Conservation (phyloP, 2,329 filamentous ascomycete species). For the Alternaria alternata region DNA sequence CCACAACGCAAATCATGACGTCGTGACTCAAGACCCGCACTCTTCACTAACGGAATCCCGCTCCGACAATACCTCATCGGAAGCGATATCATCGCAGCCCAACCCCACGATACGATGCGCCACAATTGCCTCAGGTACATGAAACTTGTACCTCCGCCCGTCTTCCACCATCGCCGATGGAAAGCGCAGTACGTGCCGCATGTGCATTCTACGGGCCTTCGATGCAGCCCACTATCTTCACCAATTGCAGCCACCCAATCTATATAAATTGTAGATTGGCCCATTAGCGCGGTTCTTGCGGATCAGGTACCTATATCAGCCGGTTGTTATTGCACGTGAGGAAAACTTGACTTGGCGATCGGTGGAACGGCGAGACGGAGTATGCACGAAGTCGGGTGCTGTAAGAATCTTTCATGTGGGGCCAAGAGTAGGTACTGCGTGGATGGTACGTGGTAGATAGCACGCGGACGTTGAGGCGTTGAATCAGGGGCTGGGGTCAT, state of each 20-base stretch:
- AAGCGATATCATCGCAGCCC: not conserved
- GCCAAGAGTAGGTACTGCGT: not conserved
- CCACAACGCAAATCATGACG: not conserved
- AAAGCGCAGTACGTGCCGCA: not conserved
- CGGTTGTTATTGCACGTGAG: conserved; percentile 2
- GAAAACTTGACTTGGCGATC: not conserved
- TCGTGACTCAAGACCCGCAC: not conserved
- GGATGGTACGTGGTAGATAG: not conserved
- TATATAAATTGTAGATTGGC: not conserved
- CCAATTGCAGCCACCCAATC: not conserved
- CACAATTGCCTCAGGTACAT: conserved; percentile 1
- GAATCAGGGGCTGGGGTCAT: not conserved
- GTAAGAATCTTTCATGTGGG: not conserved
- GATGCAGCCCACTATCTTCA: not conserved
- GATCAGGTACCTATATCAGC: conserved; percentile 2
- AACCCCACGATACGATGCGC: not conserved
- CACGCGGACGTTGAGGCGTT: not conserved
- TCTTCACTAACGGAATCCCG: not conserved
- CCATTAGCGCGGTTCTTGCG: not conserved
- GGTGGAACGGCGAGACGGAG: not conserved
- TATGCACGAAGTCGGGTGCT: not conserved
- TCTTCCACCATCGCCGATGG: not conserved
- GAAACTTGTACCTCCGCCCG: not conserved
- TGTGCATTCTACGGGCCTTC: not conserved
- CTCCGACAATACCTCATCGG: not conserved